Percentiles rank a stretch among this genome's conserved stretches.
phyloP scores from a whole-genome alignment of 306 rosid genomes.

The Prunus mira region DNA sequence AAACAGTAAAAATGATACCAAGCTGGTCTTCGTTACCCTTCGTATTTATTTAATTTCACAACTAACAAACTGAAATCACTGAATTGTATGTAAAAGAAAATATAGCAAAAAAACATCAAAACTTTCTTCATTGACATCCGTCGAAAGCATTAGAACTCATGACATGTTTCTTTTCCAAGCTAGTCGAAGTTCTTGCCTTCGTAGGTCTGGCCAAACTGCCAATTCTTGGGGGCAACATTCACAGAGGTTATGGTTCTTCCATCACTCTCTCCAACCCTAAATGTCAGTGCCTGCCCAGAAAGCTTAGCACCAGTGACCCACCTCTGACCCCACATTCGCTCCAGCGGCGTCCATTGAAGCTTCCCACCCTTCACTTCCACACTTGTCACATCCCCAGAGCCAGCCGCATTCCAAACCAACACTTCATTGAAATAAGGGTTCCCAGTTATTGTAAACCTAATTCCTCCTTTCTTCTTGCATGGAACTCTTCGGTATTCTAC shows the following conservation, averaged over 20 bases:
- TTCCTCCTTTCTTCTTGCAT: conserved; percentile 66
- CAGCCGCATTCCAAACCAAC: conserved; percentile 68
- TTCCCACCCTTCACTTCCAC: conserved; percentile 65
- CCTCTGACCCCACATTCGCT: conserved; percentile 71
- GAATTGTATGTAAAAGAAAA: neutral
- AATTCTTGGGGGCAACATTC: conserved; percentile 45
- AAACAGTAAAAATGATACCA: no score
- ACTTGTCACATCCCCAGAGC: conserved; percentile 58
- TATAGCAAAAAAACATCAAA: neutral
- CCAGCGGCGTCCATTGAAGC: conserved; percentile 54
- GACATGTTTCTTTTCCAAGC: neutral
- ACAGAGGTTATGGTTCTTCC: conserved; percentile 41
- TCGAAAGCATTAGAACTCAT: neutral
- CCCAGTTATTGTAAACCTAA: conserved; percentile 66
- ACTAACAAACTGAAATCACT: neutral
- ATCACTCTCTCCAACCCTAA: conserved; percentile 57
- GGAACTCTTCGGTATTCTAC: conserved; percentile 62
- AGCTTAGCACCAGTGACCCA: conserved; percentile 60
- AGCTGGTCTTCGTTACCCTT: no score
- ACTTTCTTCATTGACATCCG: neutral
- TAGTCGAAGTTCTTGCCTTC: conserved; percentile 57
- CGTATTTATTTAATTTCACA: no score
- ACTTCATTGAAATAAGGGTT: conserved; percentile 64
- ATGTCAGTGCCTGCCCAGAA: conserved; percentile 54
- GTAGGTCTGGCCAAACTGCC: conserved; percentile 79